Evolutionary conservation across 257 asterid species (phyloP).

Genomic region (Solanum etuberosum): DNA sequence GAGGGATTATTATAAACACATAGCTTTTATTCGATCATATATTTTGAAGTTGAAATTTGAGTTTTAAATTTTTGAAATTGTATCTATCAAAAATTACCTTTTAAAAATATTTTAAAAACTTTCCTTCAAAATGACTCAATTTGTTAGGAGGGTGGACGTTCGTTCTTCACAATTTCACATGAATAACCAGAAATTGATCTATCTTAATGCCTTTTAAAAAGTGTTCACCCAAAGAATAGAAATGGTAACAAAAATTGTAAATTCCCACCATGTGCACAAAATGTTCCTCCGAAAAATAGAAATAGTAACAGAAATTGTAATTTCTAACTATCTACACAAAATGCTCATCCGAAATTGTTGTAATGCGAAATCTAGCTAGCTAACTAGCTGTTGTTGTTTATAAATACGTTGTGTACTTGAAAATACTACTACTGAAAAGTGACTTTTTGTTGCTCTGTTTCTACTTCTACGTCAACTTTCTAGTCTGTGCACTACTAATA

Average conservation of each 20-base stretch:
- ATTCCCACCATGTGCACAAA: no score
- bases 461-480: not conserved
- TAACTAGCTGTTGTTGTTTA: not conserved
- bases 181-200: not conserved
- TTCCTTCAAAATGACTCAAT: not conserved
- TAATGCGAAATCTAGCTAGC: not conserved
- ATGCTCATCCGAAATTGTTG: no score
- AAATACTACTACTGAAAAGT: not conserved
- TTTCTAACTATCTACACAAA: fast-evolving
- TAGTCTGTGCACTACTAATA: not conserved
- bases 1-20: not conserved
- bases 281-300: no score
- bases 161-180: no score
- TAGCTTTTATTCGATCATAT: not conserved
- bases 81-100: no score
- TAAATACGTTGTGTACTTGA: not conserved
- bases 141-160: no score
- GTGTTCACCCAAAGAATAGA: fast-evolving
- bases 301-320: no score
- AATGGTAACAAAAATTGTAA: no score
- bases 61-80: no score
- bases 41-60: no score
- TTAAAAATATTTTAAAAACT: no score
- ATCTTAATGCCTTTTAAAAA: no score
- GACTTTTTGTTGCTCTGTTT: not conserved